Percentiles rank a stretch among this genome's conserved stretches.
phyloP scores from a whole-genome alignment of 164 flowering plant species.

The Chimonanthus praecox region DNA sequence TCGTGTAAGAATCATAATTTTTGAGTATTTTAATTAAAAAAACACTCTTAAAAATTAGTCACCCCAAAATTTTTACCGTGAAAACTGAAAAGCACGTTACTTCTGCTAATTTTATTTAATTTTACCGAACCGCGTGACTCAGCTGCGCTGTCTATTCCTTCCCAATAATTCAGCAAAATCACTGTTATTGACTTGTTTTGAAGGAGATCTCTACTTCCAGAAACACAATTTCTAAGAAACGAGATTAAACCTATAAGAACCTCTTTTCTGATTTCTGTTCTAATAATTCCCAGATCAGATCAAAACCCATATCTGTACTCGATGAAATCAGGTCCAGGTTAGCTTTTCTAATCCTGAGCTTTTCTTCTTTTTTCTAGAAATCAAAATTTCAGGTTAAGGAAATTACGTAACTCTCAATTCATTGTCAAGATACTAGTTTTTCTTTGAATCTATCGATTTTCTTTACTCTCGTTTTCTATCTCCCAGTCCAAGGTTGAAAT shows the following conservation, averaged over 20 bases:
- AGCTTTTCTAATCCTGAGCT: background rate
- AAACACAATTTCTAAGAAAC: background rate
- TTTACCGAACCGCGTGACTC: background rate
- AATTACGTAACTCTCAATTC: background rate
- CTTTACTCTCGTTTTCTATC: background rate
- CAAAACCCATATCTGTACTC: background rate
- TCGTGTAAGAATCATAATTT: no score
- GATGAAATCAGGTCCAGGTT: background rate
- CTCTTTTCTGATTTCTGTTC: background rate
- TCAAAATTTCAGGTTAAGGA: background rate
- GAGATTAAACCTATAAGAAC: no score
- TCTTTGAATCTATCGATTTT: background rate
- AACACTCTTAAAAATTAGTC: no score
- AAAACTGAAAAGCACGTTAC: background rate
- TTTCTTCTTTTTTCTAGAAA: background rate
- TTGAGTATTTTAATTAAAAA: no score
- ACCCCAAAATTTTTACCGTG: no score
- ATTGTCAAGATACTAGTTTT: background rate
- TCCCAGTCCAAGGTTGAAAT: background rate
- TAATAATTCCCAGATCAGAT: background rate
- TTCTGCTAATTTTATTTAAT: background rate
- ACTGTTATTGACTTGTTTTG: background rate
- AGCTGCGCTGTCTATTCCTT: background rate
- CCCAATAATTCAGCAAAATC: background rate
- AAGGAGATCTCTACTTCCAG: background rate